A percentile compares a stretch with the other conserved stretches of the same genome.
Evolutionary conservation across 192 early-diverging fungal genomes (phyloP).

Genomic region (Cladochytrium replicatum): DNA sequence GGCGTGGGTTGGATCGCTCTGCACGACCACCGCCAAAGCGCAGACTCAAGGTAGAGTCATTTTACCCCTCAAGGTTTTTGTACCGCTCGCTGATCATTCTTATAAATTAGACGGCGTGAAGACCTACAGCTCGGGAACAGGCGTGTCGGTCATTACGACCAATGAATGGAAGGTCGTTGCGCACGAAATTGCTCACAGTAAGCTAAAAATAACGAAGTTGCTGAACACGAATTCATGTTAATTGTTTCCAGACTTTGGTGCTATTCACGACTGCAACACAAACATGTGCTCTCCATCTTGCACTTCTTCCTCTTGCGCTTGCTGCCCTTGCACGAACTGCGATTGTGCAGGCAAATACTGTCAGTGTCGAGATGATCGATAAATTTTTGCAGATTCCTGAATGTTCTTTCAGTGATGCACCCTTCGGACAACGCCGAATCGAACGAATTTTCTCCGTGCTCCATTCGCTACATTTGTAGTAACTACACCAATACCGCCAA

Average conservation of each 20-base stretch:
- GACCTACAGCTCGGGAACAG: slow-evolving; percentile 66
- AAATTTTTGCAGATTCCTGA: too few species aligned
- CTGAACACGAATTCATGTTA: too few species aligned
- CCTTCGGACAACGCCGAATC: slow-evolving; percentile 36
- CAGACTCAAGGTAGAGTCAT: too few species aligned
- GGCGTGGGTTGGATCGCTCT: slow-evolving; percentile 75
- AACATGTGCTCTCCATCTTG: slow-evolving; percentile 43
- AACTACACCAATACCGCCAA: slow-evolving; percentile 10
- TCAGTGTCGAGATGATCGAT: too few species aligned
- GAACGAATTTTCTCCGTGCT: slow-evolving; percentile 32
- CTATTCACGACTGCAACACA: slow-evolving; percentile 79
- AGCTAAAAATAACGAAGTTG: too few species aligned
- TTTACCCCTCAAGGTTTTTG: too few species aligned
- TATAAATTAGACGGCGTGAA: slow-evolving; percentile 21
- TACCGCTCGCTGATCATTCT: too few species aligned
- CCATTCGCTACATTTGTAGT: slow-evolving; percentile 22
- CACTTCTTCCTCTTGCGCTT: slow-evolving; percentile 41
- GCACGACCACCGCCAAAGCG: slow-evolving; percentile 45
- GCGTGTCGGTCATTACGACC: slow-evolving; percentile 70
- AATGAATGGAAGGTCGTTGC: slow-evolving; percentile 92
- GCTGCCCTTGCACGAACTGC: slow-evolving; percentile 60
- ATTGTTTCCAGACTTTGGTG: too few species aligned
- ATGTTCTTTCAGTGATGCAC: too few species aligned
- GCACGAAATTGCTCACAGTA: slow-evolving; percentile 82
- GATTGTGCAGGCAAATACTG: slow-evolving; percentile 38